These are phyloP conservation scores for Rhodofomes roseus DNA, from an alignment of 1,284 basidiomycete genomes.

Conservation along the genomic window DNA sequence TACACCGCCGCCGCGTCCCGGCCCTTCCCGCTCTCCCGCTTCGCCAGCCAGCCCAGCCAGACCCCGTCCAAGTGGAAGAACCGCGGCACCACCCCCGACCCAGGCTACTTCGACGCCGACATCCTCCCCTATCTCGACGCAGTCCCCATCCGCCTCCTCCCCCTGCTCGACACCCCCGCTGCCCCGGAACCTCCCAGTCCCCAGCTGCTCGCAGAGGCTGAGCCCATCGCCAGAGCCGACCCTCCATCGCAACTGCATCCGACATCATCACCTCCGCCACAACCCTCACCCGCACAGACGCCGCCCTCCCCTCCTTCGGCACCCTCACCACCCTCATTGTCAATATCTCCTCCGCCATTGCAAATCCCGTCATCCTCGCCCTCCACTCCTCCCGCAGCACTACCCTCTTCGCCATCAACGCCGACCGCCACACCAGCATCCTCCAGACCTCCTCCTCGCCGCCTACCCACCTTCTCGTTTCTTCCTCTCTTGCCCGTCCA, in stretches of 20 bases:
- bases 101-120: slow-evolving; percentile 19
- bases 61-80: slow-evolving; percentile 31
- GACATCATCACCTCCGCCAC: slow-evolving; percentile 5
- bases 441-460: slow-evolving; percentile 6
- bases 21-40: slow-evolving; percentile 23
- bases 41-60: slow-evolving; percentile 23
- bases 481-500: slow-evolving; percentile 26
- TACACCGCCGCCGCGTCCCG: slow-evolving; percentile 17
- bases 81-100: slow-evolving; percentile 16
- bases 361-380: slow-evolving; percentile 2
- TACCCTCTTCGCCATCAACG: background rate
- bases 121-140: slow-evolving; percentile 31
- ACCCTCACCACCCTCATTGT: background rate
- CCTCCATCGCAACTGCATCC: background rate
- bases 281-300: slow-evolving; percentile 1
- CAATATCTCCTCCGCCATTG: background rate
- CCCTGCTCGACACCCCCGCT: slow-evolving; percentile 18
- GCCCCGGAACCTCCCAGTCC: slow-evolving; percentile 6
- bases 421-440: slow-evolving; percentile 5
- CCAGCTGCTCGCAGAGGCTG: slow-evolving; percentile 9
- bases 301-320: background rate
- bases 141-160: slow-evolving; percentile 30
- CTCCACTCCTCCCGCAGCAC: background rate
- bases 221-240: slow-evolving; percentile 10
- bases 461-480: slow-evolving; percentile 21